Base-by-base conservation (phyloP, 306 rosid genomes). In the Acacia crassicarpa region DNA sequence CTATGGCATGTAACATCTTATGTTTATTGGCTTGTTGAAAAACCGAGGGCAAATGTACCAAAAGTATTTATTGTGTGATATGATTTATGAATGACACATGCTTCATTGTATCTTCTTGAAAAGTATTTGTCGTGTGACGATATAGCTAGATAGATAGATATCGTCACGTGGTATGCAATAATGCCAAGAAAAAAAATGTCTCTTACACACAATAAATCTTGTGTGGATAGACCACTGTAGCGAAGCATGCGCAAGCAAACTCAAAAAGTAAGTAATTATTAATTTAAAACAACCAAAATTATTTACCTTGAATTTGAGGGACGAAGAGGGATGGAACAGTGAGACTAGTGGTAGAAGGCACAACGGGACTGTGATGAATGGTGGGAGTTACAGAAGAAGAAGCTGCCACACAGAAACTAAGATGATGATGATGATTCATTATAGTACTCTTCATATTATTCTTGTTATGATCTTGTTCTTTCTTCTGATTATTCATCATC, bases 231-330 rank as follows among this genome's bases (percentile, higher is more conserved):
- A 41, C 32, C n/a, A 15, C 69, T 63, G 43, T 63, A 13, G 69
- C 41, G 3, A 14, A 63, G 22, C 81, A 80, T 77, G 82, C 72
- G 62, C 72, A 58, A 65, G 67, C 41, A 73, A 49, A 69, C 72
- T 10, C 53, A 51, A 51, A 16, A 44, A 44, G 19, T 2, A 58
- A 74, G 22, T 12, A 16, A 33, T 9, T 48, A 48, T 14, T 48
- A 53, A 53, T 53, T 48, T 48, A 1, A 6, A 53, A 58, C 22
- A 51, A 16, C 9, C 9, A 58, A 58, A 58, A 58, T n/a, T 6
- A 22, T 58, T 63, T 88, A 93, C 99, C 99, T 87, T 84, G 97
- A 81, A 73, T 20, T 22, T 88, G 94, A 78, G 82, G 33, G 83
- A 72, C 43, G n/a, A 84, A 84, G 68, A 84, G 85, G 72, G 91